A percentile compares a stretch with the other conserved stretches of the same genome.
Conservation (phyloP, 371 early-diverging fungal genomes). For the Lichtheimia ornata region DNA sequence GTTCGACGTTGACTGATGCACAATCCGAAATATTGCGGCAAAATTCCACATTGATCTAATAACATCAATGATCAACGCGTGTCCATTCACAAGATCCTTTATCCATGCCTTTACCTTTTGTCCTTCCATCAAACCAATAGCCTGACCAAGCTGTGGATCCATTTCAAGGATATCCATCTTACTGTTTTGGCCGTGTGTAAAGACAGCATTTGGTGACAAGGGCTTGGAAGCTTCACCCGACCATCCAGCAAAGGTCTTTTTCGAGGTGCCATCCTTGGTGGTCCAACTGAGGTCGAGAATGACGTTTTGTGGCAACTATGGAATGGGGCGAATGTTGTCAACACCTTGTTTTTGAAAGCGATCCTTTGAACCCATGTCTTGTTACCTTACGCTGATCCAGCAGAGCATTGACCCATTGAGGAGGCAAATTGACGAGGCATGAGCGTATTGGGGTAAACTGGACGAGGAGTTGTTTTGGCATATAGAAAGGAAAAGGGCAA, state of each 20-base stretch:
- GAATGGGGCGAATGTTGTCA: not conserved
- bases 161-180: conserved; percentile 68
- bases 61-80: not conserved
- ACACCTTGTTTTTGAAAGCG: not conserved
- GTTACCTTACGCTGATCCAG: conserved; percentile 68
- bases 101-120: conserved; percentile 57
- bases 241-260: conserved; percentile 66
- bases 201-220: conserved; percentile 38
- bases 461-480: conserved; percentile 60
- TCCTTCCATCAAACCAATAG: conserved; percentile 66
- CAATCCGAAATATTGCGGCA: conserved; percentile 61
- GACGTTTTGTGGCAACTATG: conserved; percentile 62
- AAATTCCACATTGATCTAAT: conserved; percentile 67
- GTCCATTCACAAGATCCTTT: conserved; percentile 1
- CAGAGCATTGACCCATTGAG: conserved; percentile 63
- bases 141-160: conserved; percentile 69
- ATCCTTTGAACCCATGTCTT: not conserved
- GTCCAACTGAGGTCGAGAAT: conserved; percentile 62
- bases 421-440: conserved; percentile 69
- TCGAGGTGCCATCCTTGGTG: conserved; percentile 25
- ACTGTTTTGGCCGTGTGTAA: conserved; percentile 42
- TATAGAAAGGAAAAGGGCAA: conserved; percentile 12
- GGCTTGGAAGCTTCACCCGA: conserved; percentile 63
- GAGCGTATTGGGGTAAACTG: conserved; percentile 60
- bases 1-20: conserved; percentile 74